Evolutionary conservation across 2,329 filamentous ascomycete genomes (phyloP).

Genomic region (Exophiala alcalophila): DNA sequence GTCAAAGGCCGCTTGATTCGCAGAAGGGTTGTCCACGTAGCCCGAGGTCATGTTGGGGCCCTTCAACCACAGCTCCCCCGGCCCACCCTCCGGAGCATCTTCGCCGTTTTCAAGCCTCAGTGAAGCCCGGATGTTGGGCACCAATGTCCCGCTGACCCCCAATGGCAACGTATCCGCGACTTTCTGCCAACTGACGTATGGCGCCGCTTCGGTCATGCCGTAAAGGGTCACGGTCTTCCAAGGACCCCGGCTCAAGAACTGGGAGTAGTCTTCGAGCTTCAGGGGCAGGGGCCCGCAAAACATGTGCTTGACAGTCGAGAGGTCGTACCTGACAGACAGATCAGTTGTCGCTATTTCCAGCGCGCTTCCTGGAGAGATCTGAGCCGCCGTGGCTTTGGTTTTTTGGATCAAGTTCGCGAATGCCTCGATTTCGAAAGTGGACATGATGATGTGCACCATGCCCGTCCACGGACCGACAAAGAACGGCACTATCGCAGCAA

Average conservation of each 20-base stretch:
- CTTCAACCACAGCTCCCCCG: conserved; percentile 65
- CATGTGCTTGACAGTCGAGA: conserved; percentile 80
- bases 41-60: conserved; percentile 59
- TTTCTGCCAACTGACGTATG: conserved; percentile 73
- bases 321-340: conserved; percentile 74
- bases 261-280: conserved; percentile 61
- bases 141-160: conserved; percentile 72
- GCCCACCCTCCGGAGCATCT: conserved; percentile 61
- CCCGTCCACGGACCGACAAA: conserved; percentile 66
- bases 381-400: conserved; percentile 70
- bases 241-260: conserved; percentile 81
- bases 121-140: conserved; percentile 76
- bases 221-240: conserved; percentile 58
- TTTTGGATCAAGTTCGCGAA: conserved; percentile 75
- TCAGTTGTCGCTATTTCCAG: conserved; percentile 75
- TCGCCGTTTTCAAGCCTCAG: conserved; percentile 42
- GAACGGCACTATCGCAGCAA: conserved; percentile 73
- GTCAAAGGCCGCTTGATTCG: conserved; percentile 49
- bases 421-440: conserved; percentile 74
- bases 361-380: conserved; percentile 79
- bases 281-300: conserved; percentile 78
- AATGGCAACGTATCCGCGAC: conserved; percentile 66
- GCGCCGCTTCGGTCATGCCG: conserved; percentile 82
- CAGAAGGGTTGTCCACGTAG: conserved; percentile 51
- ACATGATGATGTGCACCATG: conserved; percentile 65